These are phyloP conservation scores for Xenosphaeropsis pyriputrescens DNA, from an alignment of 2,329 filamentous ascomycete genomes.

Conservation along the genomic window DNA sequence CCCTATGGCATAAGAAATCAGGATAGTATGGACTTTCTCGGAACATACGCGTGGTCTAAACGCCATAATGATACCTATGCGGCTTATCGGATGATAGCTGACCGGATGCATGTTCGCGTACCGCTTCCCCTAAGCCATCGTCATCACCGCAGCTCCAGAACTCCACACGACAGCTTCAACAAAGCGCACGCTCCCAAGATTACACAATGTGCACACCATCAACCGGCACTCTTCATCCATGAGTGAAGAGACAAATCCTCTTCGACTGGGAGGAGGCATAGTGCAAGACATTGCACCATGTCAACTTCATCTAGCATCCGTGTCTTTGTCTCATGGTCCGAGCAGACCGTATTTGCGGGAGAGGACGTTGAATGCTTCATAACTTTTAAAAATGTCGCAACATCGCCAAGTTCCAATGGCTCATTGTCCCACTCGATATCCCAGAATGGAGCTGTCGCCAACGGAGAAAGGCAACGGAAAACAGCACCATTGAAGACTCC, in stretches of 20 bases:
- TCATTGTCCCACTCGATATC: conserved; percentile 10
- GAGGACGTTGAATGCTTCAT: conserved; percentile 93
- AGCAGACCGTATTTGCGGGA: conserved; percentile 88
- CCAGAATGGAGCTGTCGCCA: conserved; percentile 11
- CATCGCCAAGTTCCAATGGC: conserved; percentile 8
- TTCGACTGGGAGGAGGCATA: conserved; percentile 15
- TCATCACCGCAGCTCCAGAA: too few species aligned
- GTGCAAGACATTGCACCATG: conserved; percentile 12
- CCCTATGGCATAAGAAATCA: too few species aligned
- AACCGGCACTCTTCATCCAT: conserved; percentile 12
- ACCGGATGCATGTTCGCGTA: too few species aligned
- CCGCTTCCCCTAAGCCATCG: too few species aligned
- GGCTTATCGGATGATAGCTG: too few species aligned
- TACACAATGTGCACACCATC: too few species aligned
- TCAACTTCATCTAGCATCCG: conserved; percentile 58
- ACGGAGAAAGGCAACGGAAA: conserved; percentile 14
- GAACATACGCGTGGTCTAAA: too few species aligned
- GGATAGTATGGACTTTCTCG: too few species aligned
- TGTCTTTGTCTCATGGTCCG: conserved; percentile 90
- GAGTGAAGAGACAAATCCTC: conserved; percentile 14
- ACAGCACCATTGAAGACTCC: conserved; percentile 11
- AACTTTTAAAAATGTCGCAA: conserved; percentile 74
- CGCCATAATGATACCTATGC: too few species aligned
- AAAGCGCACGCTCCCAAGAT: too few species aligned
- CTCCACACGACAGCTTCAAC: too few species aligned